phyloP scores from a whole-genome alignment of 1,284 basidiomycete genomes.

The Singerocomus rubriflavus region DNA sequence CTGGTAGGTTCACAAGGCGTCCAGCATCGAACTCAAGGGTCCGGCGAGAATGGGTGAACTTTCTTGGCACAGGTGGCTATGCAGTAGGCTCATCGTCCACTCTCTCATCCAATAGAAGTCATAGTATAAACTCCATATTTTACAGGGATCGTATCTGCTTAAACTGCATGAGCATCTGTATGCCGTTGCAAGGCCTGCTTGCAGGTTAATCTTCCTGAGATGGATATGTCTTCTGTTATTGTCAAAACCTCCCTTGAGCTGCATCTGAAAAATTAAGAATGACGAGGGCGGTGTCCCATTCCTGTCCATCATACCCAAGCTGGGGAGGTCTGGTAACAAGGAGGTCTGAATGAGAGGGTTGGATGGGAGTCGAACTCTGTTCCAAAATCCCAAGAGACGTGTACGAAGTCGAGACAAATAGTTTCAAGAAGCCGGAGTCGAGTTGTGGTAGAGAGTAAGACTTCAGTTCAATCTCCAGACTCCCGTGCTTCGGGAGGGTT shows the following conservation, averaged over 20 bases:
- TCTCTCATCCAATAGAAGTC: background rate
- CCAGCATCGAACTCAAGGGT: background rate
- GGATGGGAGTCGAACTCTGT: constrained; percentile 31
- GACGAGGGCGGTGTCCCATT: constrained; percentile 33
- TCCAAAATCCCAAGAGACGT: constrained; percentile 43
- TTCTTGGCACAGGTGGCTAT: constrained; percentile 9
- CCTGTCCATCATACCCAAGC: constrained; percentile 19
- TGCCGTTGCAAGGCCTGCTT: constrained; percentile 12
- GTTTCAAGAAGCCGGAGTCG: constrained; percentile 43
- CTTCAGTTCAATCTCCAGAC: constrained; percentile 37
- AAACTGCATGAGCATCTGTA: background rate
- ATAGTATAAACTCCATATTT: constrained; percentile 1
- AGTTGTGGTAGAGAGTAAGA: constrained; percentile 35
- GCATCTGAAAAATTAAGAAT: constrained; percentile 22
- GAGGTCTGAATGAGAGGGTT: constrained; percentile 16
- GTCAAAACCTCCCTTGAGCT: background rate
- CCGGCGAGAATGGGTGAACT: background rate
- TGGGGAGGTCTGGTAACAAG: constrained; percentile 8
- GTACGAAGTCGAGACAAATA: constrained; percentile 45
- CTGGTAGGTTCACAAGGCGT: background rate
- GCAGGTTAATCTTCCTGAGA: background rate
- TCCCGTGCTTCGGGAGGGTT: constrained; percentile 36
- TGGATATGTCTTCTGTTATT: background rate
- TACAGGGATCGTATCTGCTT: background rate
- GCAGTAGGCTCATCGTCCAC: background rate